Conservation (phyloP, 2,329 filamentous ascomycete species). For the Geosmithia flava region DNA sequence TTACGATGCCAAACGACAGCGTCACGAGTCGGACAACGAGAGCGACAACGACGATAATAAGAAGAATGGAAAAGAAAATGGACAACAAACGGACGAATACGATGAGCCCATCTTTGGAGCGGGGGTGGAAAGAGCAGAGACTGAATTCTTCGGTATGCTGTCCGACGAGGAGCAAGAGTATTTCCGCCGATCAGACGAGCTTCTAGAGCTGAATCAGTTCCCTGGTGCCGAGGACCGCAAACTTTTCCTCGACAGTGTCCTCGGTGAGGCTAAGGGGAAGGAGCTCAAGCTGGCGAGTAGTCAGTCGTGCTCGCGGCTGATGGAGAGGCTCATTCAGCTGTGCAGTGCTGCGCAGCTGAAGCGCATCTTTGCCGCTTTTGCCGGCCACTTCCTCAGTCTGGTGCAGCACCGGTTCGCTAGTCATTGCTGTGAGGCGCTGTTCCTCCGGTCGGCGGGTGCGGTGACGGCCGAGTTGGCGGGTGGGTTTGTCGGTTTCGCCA, state of each 20-base stretch:
- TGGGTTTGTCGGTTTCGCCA: constrained; percentile 19
- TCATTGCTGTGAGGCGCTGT: constrained; percentile 92
- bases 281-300: constrained; percentile 93
- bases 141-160: constrained; percentile 84
- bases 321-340: constrained; percentile 82
- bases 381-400: constrained; percentile 74
- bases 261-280: constrained; percentile 76
- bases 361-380: constrained; percentile 73
- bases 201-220: constrained; percentile 86
- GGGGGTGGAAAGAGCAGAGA: constrained; percentile 29
- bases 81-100: background rate
- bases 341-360: constrained; percentile 74
- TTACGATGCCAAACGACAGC: constrained; percentile 12
- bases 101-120: background rate
- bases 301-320: constrained; percentile 84
- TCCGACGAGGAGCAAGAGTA: constrained; percentile 92
- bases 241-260: constrained; percentile 70
- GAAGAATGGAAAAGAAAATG: constrained; percentile 10
- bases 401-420: constrained; percentile 94
- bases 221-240: constrained; percentile 58
- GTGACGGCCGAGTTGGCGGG: constrained; percentile 59
- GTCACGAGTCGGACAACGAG: constrained; percentile 5
- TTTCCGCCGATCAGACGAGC: constrained; percentile 78
- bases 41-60: constrained; percentile 9
- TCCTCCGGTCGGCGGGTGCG: constrained; percentile 67